Evolutionary conservation across 805 yeast species (phyloP).

Genomic region (Metschnikowia koreensis): DNA sequence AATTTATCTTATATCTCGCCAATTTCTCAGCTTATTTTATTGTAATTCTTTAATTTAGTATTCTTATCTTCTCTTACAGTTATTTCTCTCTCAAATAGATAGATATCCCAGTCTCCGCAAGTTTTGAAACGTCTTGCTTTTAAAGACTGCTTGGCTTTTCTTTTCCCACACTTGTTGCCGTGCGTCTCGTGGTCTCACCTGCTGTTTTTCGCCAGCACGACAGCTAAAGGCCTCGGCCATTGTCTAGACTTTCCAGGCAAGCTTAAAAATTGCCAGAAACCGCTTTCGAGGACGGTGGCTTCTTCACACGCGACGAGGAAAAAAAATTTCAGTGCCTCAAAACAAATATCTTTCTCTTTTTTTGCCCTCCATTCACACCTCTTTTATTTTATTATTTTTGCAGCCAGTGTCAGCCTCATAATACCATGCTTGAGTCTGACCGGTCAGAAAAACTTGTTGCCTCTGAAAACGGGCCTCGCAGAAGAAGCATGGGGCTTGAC

Average conservation of each 20-base stretch:
- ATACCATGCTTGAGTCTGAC: constrained; percentile 4
- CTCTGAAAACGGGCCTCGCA: neutral
- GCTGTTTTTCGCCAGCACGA: constrained; percentile 12
- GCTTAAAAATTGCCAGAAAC: constrained; percentile 3
- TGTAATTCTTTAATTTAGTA: neutral
- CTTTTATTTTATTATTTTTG: constrained; percentile 1
- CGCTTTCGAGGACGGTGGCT: neutral
- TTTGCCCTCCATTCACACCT: neutral
- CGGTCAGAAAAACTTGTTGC: neutral
- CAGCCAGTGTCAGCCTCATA: neutral
- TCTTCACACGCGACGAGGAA: neutral
- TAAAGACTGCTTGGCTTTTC: neutral
- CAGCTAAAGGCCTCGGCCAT: constrained; percentile 13
- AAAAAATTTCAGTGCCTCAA: neutral
- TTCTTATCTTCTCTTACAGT: neutral
- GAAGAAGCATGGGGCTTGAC: constrained; percentile 6
- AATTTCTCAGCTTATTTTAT: neutral
- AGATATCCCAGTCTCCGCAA: no score
- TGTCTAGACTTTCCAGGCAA: constrained; percentile 12
- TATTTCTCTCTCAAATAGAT: neutral
- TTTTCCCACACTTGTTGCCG: neutral
- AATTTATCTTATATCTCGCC: constrained; percentile 5
- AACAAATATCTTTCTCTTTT: neutral
- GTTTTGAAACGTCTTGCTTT: no score
- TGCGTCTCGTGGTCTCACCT: constrained; percentile 3